Base-by-base conservation (phyloP, 148 eudicot species). In the Silene uniflora region DNA sequence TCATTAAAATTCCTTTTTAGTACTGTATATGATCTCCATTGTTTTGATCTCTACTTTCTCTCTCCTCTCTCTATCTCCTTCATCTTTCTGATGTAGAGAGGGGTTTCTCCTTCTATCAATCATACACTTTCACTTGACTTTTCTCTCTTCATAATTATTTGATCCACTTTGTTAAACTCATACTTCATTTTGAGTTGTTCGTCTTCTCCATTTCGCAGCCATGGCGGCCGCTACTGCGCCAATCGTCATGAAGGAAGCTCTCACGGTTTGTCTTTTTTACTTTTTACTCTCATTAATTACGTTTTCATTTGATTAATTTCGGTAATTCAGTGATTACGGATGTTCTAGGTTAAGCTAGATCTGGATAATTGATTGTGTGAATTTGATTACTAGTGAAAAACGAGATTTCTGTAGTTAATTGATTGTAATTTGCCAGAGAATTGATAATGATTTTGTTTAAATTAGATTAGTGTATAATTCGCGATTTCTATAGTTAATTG, bases 191-290 rank as follows among this genome's bases (percentile, higher is more conserved):
- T 64, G 72, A 68, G 39, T 5, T 68, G 25, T 75, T 59, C 56
- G 76, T n/a, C 8, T 73, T 14, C 85, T 77, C 63, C 82, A 82
- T 78, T 80, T 79, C 79, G 78, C 72, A 80, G 85, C 83, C 86
- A 95, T 95, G 99, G 97, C 99, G 84, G 94, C 99, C 66, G 96
- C 99, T 8, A 32, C 35, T 32, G 35, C 35, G 35, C 35, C 35
- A 5, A 32, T 32, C 35, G 35, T 32, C 35, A 32, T 32, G 35
- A 32, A 32, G 4, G 35, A 32, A 32, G 35, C 35, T 32, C 35
- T 32, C 35, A 95, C 54, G 14, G 13, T 49, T 49, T 49, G 14
- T 49, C 54, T 10, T 10, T 11, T 12, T 10, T 49, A 10, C 14
- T 49, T 49, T 13, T 10, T 47, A 9, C 16, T 49, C 54, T 49